These are phyloP conservation scores for Bjerkandera adusta DNA, from an alignment of 1,284 basidiomycete genomes.

Conservation along the genomic window DNA sequence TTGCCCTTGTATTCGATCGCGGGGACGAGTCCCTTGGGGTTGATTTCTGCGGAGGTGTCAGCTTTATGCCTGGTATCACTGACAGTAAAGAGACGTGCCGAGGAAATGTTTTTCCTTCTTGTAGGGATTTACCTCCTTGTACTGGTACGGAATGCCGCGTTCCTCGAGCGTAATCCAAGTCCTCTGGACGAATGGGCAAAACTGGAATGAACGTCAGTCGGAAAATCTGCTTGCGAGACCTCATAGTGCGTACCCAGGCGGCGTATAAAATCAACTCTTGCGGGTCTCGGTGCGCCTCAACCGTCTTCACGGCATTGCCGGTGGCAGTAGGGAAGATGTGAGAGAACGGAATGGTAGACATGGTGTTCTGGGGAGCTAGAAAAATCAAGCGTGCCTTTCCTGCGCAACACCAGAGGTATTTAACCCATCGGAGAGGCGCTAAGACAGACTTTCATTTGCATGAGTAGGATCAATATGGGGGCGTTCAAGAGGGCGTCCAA, in stretches of 20 bases:
- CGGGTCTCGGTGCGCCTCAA: constrained; percentile 44
- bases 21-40: constrained; percentile 69
- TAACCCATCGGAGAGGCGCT: too few relatives aligned
- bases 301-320: constrained; percentile 52
- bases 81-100: constrained; percentile 28
- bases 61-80: too few relatives aligned
- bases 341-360: constrained; percentile 39
- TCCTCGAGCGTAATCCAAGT: constrained; percentile 70
- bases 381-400: too few relatives aligned
- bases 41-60: constrained; percentile 41
- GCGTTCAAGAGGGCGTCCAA: too few relatives aligned
- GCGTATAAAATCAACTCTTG: constrained; percentile 60
- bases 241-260: constrained; percentile 61
- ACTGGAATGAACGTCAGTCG: too few relatives aligned
- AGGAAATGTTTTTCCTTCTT: constrained; percentile 65
- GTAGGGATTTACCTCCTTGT: constrained; percentile 70
- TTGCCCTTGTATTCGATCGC: constrained; percentile 55
- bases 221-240: too few relatives aligned
- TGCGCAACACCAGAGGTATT: too few relatives aligned
- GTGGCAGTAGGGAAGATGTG: constrained; percentile 56
- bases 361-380: too few relatives aligned
- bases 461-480: too few relatives aligned
- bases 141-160: constrained; percentile 60
- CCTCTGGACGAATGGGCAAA: constrained; percentile 71
- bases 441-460: too few relatives aligned